Evolutionary conservation across 495 filamentous ascomycete genomes (phyloP).

Genomic region (Aspergillus carlsbadensis): DNA sequence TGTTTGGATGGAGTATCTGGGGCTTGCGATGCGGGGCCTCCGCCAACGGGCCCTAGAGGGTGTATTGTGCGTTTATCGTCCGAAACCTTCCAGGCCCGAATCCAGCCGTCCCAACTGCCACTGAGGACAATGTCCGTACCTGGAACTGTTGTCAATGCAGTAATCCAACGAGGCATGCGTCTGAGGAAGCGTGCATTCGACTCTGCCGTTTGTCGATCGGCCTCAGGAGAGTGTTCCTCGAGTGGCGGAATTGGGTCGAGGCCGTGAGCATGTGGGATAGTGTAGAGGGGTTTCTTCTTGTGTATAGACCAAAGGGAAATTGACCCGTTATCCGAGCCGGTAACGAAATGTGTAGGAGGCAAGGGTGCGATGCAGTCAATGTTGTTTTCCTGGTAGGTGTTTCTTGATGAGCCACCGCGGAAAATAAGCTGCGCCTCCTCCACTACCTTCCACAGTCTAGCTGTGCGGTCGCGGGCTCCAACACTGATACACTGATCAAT

Average conservation of each 20-base stretch:
- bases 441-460: slow-evolving; percentile 94
- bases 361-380: slow-evolving; percentile 88
- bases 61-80: slow-evolving; percentile 80
- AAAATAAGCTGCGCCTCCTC: slow-evolving; percentile 96
- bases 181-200: slow-evolving; percentile 48
- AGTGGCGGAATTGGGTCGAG: slow-evolving; percentile 64
- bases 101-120: slow-evolving; percentile 89
- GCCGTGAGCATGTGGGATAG: slow-evolving; percentile 78
- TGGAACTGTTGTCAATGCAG: slow-evolving; percentile 78
- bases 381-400: slow-evolving; percentile 70
- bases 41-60: slow-evolving; percentile 64
- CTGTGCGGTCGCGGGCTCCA: slow-evolving; percentile 86
- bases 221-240: slow-evolving; percentile 70
- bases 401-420: slow-evolving; percentile 67
- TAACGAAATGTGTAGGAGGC: slow-evolving; percentile 87
- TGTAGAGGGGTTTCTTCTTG: slow-evolving; percentile 93
- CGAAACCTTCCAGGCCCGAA: slow-evolving; percentile 81
- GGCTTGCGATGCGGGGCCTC: slow-evolving; percentile 13
- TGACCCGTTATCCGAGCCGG: slow-evolving; percentile 84
- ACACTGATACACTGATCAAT: slow-evolving; percentile 89
- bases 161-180: slow-evolving; percentile 75
- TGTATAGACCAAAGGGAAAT: slow-evolving; percentile 85
- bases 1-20: slow-evolving; percentile 41
- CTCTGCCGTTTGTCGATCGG: slow-evolving; percentile 56
- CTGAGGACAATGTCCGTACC: slow-evolving; percentile 85